phyloP scores from a whole-genome alignment of 1,284 basidiomycete genomes.

The Coniferiporia sulphurascens region DNA sequence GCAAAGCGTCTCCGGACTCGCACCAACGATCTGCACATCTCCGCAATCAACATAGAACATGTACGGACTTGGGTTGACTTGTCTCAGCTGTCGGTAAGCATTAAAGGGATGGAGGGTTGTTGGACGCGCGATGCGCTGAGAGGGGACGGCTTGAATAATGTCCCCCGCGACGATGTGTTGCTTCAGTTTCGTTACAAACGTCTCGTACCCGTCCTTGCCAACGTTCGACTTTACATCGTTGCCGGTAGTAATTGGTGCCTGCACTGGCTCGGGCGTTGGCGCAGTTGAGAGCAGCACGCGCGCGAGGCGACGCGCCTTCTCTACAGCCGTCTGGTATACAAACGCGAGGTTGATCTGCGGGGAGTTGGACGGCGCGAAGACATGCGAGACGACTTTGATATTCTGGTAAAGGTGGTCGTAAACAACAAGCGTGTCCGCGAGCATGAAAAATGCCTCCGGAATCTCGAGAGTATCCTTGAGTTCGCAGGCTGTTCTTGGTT shows the following conservation, averaged over 20 bases:
- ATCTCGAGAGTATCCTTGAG: slow-evolving; percentile 77
- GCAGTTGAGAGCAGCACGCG: slow-evolving; percentile 58
- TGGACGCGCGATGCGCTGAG: slow-evolving; percentile 81
- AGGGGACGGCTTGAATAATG: slow-evolving; percentile 98
- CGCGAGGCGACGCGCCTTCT: slow-evolving; percentile 73
- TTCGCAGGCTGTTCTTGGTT: slow-evolving; percentile 81
- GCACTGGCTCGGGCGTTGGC: slow-evolving; percentile 52
- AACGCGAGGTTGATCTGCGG: slow-evolving; percentile 63
- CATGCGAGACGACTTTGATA: slow-evolving; percentile 93
- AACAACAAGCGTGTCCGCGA: slow-evolving; percentile 90
- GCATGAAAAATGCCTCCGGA: slow-evolving; percentile 96
- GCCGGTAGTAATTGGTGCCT: slow-evolving; percentile 68
- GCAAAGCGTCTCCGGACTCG: slow-evolving; percentile 96
- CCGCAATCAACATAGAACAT: slow-evolving; percentile 99
- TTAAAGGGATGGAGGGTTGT: slow-evolving; percentile 96
- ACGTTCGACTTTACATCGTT: slow-evolving; percentile 82
- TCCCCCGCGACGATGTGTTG: slow-evolving; percentile 94
- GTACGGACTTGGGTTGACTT: slow-evolving; percentile 97
- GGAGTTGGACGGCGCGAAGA: slow-evolving; percentile 74
- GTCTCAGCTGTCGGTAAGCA: slow-evolving; percentile 87
- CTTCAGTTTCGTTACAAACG: slow-evolving; percentile 89
- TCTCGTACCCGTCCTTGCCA: slow-evolving; percentile 89
- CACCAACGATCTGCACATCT: slow-evolving; percentile 90
- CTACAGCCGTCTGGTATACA: slow-evolving; percentile 78
- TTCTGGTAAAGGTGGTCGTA: slow-evolving; percentile 97